Base-by-base conservation (phyloP, 805 yeast genomes). In the Candida peoriensis region DNA sequence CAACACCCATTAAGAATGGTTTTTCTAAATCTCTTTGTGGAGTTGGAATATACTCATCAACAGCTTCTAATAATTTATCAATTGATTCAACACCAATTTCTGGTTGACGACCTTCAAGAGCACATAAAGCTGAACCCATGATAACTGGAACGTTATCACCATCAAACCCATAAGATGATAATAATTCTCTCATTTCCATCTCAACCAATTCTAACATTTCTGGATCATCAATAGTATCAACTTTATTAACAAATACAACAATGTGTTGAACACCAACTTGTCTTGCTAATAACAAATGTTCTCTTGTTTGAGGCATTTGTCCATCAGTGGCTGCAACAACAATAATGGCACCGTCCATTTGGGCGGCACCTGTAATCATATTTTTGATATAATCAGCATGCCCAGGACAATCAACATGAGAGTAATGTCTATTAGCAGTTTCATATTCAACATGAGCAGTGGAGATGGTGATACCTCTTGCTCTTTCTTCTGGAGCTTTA, bases 301-400 rank as follows among this genome's bases (percentile, higher is more conserved):
- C 98, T 74, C 97, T 86, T 52, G 98, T 93, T 74, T 93, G 98
- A 60, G 97, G 97, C 97, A 90, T 93, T 71, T 88, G 96, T 59
- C 98, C 98, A 60, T 93, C 98, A 39, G 96, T 74, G 46, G 98
- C 98, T 58, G 97, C 98, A 64, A 93, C 97, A 44, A 90, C 97
- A 70, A 90, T 90, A 55, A 90, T 89, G 50, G 97, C 97, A 74
- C 97, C 97, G 66, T 90, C 97, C 97, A 89, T 89, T 66, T 90
- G 96, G 55, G 97, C 96, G 56, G 97, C 97, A 81, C 97, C 97
- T 50, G 96, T 87, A 65, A 90, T 90, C 97, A 90, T 90, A 69
- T 90, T 90, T 74, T 90, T 90, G 69, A 90, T 90, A 70, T 89
- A 90, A 75, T 90, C 97, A 48, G 95, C 93, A 77, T 90, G 97